These are phyloP conservation scores for Allomyces arbusculus DNA, from an alignment of 192 early-diverging fungal genomes.

Conservation along the genomic window DNA sequence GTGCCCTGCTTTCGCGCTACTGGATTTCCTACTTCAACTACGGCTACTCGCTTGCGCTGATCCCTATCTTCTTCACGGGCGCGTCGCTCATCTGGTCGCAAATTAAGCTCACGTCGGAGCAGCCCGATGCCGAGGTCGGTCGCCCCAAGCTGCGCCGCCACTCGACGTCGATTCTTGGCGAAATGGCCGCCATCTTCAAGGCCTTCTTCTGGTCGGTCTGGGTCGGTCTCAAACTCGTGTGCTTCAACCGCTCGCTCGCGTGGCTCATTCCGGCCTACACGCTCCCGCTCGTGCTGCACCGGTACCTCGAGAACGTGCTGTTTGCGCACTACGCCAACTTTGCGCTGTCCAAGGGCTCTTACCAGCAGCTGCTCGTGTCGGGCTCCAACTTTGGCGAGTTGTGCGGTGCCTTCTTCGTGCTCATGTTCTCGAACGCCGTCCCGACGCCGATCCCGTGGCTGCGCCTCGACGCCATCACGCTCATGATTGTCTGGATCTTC, in stretches of 20 bases:
- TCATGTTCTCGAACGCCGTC: constrained; percentile 21
- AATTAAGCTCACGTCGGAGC: constrained; percentile 9
- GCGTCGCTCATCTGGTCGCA: constrained; percentile 22
- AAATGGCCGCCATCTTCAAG: constrained; percentile 15
- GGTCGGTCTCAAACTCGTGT: constrained; percentile 22
- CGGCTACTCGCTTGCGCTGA: constrained; percentile 20
- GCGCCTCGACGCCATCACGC: constrained; percentile 25
- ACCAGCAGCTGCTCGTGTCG: constrained; percentile 23
- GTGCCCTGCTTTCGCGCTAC: constrained; percentile 26
- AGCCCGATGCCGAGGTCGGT: neutral
- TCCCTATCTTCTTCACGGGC: constrained; percentile 23
- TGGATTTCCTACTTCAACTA: constrained; percentile 21
- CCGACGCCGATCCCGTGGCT: constrained; percentile 32
- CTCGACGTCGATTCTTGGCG: constrained; percentile 1
- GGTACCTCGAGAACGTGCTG: constrained; percentile 29
- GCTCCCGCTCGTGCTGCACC: constrained; percentile 27
- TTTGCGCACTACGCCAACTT: constrained; percentile 25
- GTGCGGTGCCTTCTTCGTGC: constrained; percentile 24
- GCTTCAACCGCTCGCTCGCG: constrained; percentile 24
- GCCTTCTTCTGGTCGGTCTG: constrained; percentile 22
- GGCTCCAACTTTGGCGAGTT: constrained; percentile 43
- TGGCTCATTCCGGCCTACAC: constrained; percentile 39
- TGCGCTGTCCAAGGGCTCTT: constrained; percentile 17
- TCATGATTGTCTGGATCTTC: constrained; percentile 15
- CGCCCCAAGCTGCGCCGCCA: constrained; percentile 1